Percentiles rank a stretch among this genome's conserved stretches.
Conservation (phyloP, 352 stramenopile genomes). For the Phytophthora palmivora region DNA sequence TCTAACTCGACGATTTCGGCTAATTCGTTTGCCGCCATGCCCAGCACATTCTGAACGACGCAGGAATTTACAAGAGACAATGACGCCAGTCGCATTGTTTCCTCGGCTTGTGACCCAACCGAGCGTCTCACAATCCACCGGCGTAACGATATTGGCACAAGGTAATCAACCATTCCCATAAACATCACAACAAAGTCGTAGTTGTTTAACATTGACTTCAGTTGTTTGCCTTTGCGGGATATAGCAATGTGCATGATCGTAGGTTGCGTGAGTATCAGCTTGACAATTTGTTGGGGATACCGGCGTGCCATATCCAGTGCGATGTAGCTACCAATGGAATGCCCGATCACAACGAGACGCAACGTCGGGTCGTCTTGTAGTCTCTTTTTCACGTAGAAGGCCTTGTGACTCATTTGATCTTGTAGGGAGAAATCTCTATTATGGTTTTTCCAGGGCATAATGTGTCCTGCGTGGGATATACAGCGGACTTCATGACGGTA, state of each 20-base stretch:
- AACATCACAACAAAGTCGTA: slow-evolving; percentile 11
- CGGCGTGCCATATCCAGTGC: not conserved
- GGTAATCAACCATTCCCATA: not conserved
- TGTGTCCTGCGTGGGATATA: slow-evolving; percentile 5
- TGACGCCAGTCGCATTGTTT: not conserved
- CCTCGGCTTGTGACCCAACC: not conserved
- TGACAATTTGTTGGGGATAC: not conserved
- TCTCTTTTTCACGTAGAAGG: slow-evolving; percentile 9
- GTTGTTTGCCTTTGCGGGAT: slow-evolving; percentile 1
- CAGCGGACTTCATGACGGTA: slow-evolving; percentile 11
- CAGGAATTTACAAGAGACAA: slow-evolving; percentile 2
- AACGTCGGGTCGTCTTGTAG: slow-evolving; percentile 8
- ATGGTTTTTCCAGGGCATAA: slow-evolving; percentile 15
- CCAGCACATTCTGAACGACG: slow-evolving; percentile 1
- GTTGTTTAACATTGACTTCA: not conserved
- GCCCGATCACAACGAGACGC: slow-evolving; percentile 2
- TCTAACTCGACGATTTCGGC: not conserved
- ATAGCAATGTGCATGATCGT: slow-evolving; percentile 2
- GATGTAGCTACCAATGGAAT: slow-evolving; percentile 8
- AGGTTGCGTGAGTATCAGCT: slow-evolving; percentile 3
- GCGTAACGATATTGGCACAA: slow-evolving; percentile 4
- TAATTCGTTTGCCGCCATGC: slow-evolving; percentile 5
- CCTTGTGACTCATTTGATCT: slow-evolving; percentile 11
- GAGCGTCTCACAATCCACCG: slow-evolving; percentile 1
- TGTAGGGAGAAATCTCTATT: slow-evolving; percentile 13